Percentiles rank a stretch among this genome's conserved stretches.
phyloP scores from a whole-genome alignment of 345 rosid species.

The Trapa bicornis region DNA sequence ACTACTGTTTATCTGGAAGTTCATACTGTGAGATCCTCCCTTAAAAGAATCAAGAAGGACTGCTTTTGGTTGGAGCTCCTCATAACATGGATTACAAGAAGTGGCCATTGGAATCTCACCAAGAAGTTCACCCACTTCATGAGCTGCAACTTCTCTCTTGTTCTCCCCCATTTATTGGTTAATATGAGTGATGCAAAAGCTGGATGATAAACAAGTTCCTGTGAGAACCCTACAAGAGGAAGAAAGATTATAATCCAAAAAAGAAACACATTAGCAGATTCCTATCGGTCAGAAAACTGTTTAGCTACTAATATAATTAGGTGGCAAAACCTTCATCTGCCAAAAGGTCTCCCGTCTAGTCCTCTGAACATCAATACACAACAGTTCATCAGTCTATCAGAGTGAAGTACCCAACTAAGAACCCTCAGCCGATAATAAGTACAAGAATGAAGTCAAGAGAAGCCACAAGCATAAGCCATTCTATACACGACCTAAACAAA shows the following conservation, averaged over 20 bases:
- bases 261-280: too few relatives aligned
- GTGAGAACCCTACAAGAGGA: neutral
- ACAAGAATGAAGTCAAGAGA: neutral
- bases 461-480: neutral
- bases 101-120: constrained; percentile 75
- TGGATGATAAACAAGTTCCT: neutral
- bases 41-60: constrained; percentile 1
- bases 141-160: constrained; percentile 41
- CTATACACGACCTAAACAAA: neutral
- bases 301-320: neutral
- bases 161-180: constrained; percentile 37
- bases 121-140: constrained; percentile 70
- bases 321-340: neutral
- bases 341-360: neutral
- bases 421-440: neutral
- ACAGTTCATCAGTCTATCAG: neutral
- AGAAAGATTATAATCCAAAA: neutral
- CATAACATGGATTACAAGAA: constrained; percentile 34
- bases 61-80: constrained; percentile 25
- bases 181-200: neutral
- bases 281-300: neutral
- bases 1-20: constrained; percentile 17
- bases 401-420: neutral
- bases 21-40: constrained; percentile 10
- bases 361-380: neutral